Conservation (phyloP, 805 yeast species). For the Lipomyces oligophaga region DNA sequence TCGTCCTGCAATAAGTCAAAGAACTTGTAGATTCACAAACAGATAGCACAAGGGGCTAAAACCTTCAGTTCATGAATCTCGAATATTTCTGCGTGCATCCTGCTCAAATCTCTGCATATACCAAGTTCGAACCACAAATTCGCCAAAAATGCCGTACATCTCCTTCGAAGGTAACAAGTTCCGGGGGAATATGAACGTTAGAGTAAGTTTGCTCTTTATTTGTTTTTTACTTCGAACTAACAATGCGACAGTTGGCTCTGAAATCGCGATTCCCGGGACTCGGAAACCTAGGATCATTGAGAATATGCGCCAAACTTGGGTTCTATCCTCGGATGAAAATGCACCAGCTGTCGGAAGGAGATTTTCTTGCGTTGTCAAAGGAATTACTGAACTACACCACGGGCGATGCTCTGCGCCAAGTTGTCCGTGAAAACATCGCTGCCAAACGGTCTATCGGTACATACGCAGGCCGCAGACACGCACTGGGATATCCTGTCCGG, state of each 20-base stretch:
- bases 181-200: slow-evolving; percentile 29
- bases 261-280: slow-evolving; percentile 82
- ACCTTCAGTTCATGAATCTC: too few relatives aligned
- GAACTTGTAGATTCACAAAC: too few relatives aligned
- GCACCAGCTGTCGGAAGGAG: slow-evolving; percentile 87
- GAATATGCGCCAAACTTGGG: slow-evolving; percentile 81
- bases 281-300: slow-evolving; percentile 68
- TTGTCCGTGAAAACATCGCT: slow-evolving; percentile 66
- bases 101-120: too few relatives aligned
- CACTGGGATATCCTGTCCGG: slow-evolving; percentile 63
- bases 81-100: too few relatives aligned
- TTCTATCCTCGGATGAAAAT: slow-evolving; percentile 91
- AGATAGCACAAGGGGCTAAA: too few relatives aligned
- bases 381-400: slow-evolving; percentile 79
- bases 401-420: slow-evolving; percentile 73
- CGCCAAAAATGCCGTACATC: too few relatives aligned
- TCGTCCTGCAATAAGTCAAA: too few relatives aligned
- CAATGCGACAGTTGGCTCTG: slow-evolving; percentile 50
- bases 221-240: background rate
- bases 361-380: slow-evolving; percentile 78
- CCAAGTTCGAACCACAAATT: too few relatives aligned
- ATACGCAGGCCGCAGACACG: slow-evolving; percentile 85
- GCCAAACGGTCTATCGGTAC: slow-evolving; percentile 78
- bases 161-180: slow-evolving; percentile 27
- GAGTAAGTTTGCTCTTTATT: slow-evolving; percentile 9